Evolutionary conservation across 1,284 basidiomycete species (phyloP), one percentile per base, ranked within the genome.

Genomic region (Trametes hirsuta): DNA sequence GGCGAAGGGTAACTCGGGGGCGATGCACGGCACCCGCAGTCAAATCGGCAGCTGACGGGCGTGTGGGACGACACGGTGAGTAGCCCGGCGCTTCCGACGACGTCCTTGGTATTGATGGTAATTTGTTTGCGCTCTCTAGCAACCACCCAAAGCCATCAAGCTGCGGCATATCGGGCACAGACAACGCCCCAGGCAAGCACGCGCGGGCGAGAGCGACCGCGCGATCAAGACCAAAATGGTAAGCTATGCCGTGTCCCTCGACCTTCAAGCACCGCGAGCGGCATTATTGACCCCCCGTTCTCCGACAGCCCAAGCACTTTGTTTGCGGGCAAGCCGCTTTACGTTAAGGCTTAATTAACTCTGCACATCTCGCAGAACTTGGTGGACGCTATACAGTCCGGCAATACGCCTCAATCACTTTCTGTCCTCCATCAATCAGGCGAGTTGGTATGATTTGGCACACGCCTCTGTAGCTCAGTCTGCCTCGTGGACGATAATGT

Each of bases 201-300:
- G 90, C 73, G 95, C 94, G 45, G 93, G 92, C 64, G 95, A 98
- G 80, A 82, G 85, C 58, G 95, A 98, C 79, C 87, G 94, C 64
- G 81, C 82, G 14, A 93, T 93, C 78, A 83, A 80, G 71, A 81
- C 80, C 66, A 93, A 92, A 83, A 92, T 90, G 90, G 91, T 92
- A 51, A 10, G 81, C 75, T 72, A 56, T 15, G 6, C 47, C 18
- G 36, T 36, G 37, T 3, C n/a, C 18, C 24, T 42, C 25, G 22
- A 25, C 8, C 5, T 22, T 18, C n/a, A n/a, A n/a, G n/a, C n/a
- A n/a, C 11, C 24, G 24, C 25, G 37, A 8, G 30, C 8, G 3
- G 30, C 4, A 49, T 36, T 54, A 53, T 49, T 62, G 57, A 69
- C 51, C 64, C 18, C 21, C 50, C 59, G 57, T 55, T 58, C 48